Evolutionary conservation across 805 yeast species (phyloP), one percentile per base, ranked within the genome.

Genomic region (Kluyveromyces lactis): DNA sequence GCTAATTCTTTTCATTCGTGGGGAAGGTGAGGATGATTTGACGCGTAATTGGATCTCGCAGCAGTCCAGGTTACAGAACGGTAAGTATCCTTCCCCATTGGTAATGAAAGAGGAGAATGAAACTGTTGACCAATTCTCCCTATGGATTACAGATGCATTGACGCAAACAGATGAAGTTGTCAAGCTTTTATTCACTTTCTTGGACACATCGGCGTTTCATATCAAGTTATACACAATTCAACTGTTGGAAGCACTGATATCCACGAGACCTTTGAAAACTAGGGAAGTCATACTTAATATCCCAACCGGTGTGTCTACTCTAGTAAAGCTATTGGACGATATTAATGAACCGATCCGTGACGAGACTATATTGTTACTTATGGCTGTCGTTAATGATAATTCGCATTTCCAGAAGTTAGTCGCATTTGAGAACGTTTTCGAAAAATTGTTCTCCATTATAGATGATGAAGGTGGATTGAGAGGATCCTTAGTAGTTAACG

Each of bases 101-200:
- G 64, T 77, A 19, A 62, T 73, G 59, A 77, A 72, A 36, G 73
- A 73, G 31, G 71, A 68, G 43, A 62, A 67, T 4, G 54, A 58
- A 17, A 48, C 64, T 3, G 74, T 77, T 10, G 97, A 89, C 56
- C 95, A 86, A 52, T 84, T 92, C 48, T 84, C 96, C 0, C 63
- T 89, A 41, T 89, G 97, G 95, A 84, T 92, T 24, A 86, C 97
- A 0, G 98, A 92, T 61, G 97, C 86, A 52, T 67, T 92, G 50
- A 82, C 89, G 1, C 89, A 84, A 62, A 63, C 68, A 9, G 60
- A 55, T 10, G 56, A 56, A 19, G 46, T 60, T 18, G 55, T 67
- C 13, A 71, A 72, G 33, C 65, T 74, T 11, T 55, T 72, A 13
- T 65, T 71, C 15, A 53, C 72, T 18, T 56, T 80, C 6, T 62